phyloP scores from a whole-genome alignment of 495 filamentous ascomycete genomes.

The Oidiodendron maius region DNA sequence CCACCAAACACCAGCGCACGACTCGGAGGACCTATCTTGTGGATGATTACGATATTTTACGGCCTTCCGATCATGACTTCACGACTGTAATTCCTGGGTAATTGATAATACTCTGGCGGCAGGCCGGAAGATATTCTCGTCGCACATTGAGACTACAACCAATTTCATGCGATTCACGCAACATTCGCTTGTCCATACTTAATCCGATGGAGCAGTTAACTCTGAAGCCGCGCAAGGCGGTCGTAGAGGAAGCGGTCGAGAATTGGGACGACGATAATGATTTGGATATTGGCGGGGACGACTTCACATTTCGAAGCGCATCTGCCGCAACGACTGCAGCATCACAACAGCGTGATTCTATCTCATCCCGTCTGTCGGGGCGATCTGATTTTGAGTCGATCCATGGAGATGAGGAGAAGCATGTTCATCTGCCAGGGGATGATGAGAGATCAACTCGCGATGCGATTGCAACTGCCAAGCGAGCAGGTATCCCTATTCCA shows the following conservation, averaged over 20 bases:
- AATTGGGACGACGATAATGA: slow-evolving; percentile 89
- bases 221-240: slow-evolving; percentile 45
- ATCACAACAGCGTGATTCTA: slow-evolving; percentile 64
- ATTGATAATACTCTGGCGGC: slow-evolving; percentile 7
- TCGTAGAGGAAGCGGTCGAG: slow-evolving; percentile 61
- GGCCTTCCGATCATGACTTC: slow-evolving; percentile 14
- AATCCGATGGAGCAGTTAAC: slow-evolving; percentile 50
- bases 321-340: slow-evolving; percentile 51
- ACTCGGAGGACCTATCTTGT: no score
- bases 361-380: slow-evolving; percentile 70
- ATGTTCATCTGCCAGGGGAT: slow-evolving; percentile 69
- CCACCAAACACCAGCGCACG: no score
- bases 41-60: not conserved
- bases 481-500: slow-evolving; percentile 89
- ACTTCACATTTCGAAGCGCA: slow-evolving; percentile 59
- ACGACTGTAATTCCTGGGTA: slow-evolving; percentile 13
- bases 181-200: not conserved
- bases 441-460: slow-evolving; percentile 75
- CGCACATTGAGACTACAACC: no score
- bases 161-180: no score
- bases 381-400: slow-evolving; percentile 75
- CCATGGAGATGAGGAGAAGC: slow-evolving; percentile 77
- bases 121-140: no score
- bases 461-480: slow-evolving; percentile 79
- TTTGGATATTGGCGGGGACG: slow-evolving; percentile 69